Evolutionary conservation across 116 monocot species (phyloP).

Genomic region (Trichopus zeylanicus): DNA sequence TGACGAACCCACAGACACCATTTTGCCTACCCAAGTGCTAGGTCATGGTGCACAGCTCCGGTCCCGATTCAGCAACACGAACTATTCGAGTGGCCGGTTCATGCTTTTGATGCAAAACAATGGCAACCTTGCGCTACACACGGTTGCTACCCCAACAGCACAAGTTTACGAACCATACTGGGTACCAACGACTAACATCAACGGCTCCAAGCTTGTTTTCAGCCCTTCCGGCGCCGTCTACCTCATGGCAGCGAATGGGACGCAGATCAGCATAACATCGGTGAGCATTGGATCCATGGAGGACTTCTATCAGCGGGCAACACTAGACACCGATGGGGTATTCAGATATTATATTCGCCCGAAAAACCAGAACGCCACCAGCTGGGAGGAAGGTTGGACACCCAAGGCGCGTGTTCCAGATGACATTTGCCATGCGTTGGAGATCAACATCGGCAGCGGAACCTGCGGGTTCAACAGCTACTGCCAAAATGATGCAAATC

Average conservation of each 20-base stretch:
- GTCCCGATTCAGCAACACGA: slow-evolving; percentile 6
- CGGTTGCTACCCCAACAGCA: background rate
- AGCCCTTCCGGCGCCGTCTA: slow-evolving; percentile 12
- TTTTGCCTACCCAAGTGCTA: slow-evolving; percentile 28
- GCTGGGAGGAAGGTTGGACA: background rate
- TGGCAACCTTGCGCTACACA: slow-evolving; percentile 27
- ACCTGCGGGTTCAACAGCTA: slow-evolving; percentile 33
- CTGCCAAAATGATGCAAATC: slow-evolving; percentile 5
- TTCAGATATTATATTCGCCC: slow-evolving; percentile 15
- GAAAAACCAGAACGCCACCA: slow-evolving; percentile 1
- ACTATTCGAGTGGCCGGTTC: slow-evolving; percentile 28
- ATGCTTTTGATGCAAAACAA: slow-evolving; percentile 1
- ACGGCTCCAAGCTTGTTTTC: slow-evolving; percentile 3
- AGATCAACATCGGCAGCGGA: slow-evolving; percentile 16
- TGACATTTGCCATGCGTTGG: slow-evolving; percentile 5
- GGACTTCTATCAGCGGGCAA: background rate
- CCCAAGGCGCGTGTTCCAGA: background rate
- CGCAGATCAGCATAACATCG: background rate
- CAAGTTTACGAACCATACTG: background rate
- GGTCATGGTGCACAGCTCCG: background rate
- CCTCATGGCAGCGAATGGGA: background rate
- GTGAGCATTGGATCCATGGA: no score
- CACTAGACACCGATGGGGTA: slow-evolving; percentile 7
- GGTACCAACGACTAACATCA: background rate
- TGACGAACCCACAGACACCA: slow-evolving; percentile 24